Percentiles rank a stretch among this genome's conserved stretches.
Conservation (phyloP, 352 stramenopile species). For the Globisporangium middletonii region DNA sequence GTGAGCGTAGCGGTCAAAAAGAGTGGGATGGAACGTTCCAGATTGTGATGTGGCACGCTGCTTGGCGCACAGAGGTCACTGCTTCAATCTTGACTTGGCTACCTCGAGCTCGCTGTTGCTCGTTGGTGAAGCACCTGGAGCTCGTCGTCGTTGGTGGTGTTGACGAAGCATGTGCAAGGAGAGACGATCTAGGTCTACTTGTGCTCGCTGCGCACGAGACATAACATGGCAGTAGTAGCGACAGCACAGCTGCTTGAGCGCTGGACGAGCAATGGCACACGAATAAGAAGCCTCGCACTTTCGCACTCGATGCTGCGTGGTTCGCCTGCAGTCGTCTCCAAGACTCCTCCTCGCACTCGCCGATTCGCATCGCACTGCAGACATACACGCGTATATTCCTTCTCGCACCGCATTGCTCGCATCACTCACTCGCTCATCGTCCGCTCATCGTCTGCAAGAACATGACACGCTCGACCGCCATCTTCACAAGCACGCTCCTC, state of each 20-base stretch:
- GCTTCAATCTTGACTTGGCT: background rate
- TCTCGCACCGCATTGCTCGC: too few relatives aligned
- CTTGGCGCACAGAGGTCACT: slow-evolving; percentile 1
- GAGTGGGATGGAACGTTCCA: slow-evolving; percentile 14
- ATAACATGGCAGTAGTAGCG: background rate
- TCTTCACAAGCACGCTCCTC: too few relatives aligned
- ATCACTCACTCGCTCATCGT: too few relatives aligned
- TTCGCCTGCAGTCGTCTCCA: too few relatives aligned
- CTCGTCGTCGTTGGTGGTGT: too few relatives aligned
- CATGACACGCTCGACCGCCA: too few relatives aligned
- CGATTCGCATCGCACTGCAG: background rate
- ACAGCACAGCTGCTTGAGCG: too few relatives aligned
- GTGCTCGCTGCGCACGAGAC: background rate
- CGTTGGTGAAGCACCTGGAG: too few relatives aligned
- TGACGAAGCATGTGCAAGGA: background rate
- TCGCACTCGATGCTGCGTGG: background rate
- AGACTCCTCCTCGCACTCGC: background rate
- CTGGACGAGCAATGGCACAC: too few relatives aligned
- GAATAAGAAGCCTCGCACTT: background rate
- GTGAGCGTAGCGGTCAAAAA: background rate
- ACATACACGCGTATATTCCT: too few relatives aligned
- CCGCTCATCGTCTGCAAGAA: too few relatives aligned
- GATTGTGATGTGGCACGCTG: slow-evolving; percentile 9
- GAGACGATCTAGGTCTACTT: too few relatives aligned
- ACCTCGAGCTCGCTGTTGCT: background rate